Evolutionary conservation across 495 filamentous ascomycete genomes (phyloP).

Genomic region (Penicillium soppii): DNA sequence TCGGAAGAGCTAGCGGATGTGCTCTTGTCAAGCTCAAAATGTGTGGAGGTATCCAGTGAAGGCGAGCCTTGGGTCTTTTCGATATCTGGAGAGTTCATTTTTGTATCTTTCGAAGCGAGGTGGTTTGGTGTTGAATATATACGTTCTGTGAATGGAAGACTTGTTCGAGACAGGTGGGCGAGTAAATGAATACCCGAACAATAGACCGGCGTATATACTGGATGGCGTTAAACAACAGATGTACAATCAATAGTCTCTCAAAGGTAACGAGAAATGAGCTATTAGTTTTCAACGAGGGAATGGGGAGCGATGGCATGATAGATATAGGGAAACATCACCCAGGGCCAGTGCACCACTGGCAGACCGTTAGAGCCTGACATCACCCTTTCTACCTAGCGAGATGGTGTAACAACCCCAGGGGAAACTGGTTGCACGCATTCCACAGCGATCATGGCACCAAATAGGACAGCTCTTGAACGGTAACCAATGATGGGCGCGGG

Average conservation of each 20-base stretch:
- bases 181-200: neutral
- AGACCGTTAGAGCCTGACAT: constrained; percentile 21
- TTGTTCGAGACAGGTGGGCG: neutral
- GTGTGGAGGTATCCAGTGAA: constrained; percentile 14
- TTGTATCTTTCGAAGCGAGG: neutral
- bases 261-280: neutral
- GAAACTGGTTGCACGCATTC: constrained; percentile 21
- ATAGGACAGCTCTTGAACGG: constrained; percentile 2
- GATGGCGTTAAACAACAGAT: constrained; percentile 1
- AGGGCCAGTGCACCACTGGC: constrained; percentile 6
- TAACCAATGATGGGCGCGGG: constrained; percentile 5
- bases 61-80: constrained; percentile 22
- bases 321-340: constrained; percentile 15
- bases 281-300: neutral
- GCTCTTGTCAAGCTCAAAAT: constrained; percentile 20
- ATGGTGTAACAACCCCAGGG: constrained; percentile 20
- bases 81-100: constrained; percentile 20
- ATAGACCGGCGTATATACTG: neutral
- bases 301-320: constrained; percentile 18
- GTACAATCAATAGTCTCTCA: neutral
- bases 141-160: neutral
- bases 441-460: constrained; percentile 23
- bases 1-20: constrained; percentile 18
- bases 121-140: neutral
- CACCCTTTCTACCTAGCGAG: constrained; percentile 17